These are phyloP conservation scores for Globisporangium cylindrosporum DNA, from an alignment of 352 stramenopile genomes.

Conservation along the genomic window DNA sequence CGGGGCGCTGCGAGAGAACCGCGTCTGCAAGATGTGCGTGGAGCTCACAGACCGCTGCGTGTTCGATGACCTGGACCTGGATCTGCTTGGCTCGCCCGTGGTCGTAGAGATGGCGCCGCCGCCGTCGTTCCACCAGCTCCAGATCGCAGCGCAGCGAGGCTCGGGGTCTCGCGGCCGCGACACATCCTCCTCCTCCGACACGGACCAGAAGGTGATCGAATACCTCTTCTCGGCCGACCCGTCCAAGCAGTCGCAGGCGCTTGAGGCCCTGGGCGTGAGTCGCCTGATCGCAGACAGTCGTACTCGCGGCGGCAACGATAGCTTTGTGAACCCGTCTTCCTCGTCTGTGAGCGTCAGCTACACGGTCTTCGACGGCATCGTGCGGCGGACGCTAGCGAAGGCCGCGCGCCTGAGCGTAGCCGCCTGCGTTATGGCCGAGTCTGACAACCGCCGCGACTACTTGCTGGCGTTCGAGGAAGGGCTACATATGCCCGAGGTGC, in stretches of 20 bases:
- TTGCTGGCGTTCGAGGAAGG: slow-evolving; percentile 33
- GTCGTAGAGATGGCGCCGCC: slow-evolving; percentile 21
- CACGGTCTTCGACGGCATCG: slow-evolving; percentile 19
- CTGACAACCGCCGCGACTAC: slow-evolving; percentile 23
- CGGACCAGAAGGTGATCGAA: slow-evolving; percentile 29
- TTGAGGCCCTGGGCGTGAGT: slow-evolving; percentile 26
- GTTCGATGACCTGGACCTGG: slow-evolving; percentile 29
- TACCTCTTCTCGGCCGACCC: slow-evolving; percentile 33
- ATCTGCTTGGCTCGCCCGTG: slow-evolving; percentile 21
- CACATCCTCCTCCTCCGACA: slow-evolving; percentile 19
- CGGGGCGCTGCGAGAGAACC: slow-evolving; percentile 20
- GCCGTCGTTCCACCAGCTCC: slow-evolving; percentile 22
- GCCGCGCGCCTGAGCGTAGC: slow-evolving; percentile 16
- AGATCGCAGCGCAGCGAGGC: slow-evolving; percentile 17
- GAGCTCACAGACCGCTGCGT: slow-evolving; percentile 26
- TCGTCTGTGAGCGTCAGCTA: slow-evolving; percentile 15
- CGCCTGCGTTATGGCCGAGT: slow-evolving; percentile 25
- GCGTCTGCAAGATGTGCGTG: slow-evolving; percentile 29
- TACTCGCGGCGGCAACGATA: not conserved
- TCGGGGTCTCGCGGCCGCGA: slow-evolving; percentile 13
- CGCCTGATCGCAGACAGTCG: not conserved
- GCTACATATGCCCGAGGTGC: slow-evolving; percentile 25
- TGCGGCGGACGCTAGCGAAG: slow-evolving; percentile 17
- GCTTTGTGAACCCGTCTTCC: not conserved
- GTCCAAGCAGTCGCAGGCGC: slow-evolving; percentile 24